Percentiles rank a stretch among this genome's conserved stretches.
These are phyloP conservation scores for Entoloma clypeatum DNA, from an alignment of 1,284 basidiomycete genomes.

Conservation along the genomic window DNA sequence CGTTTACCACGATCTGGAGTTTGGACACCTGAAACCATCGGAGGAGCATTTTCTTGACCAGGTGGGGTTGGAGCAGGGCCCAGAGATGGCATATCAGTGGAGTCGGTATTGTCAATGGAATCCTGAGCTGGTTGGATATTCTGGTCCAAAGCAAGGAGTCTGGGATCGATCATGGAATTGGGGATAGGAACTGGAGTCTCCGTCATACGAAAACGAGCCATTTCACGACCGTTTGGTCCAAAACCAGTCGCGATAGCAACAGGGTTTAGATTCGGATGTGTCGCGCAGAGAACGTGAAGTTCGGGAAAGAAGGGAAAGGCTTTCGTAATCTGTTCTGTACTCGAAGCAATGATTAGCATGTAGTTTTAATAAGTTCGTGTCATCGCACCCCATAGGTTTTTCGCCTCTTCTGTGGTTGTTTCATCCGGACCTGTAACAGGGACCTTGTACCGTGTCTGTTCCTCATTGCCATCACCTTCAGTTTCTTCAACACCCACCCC, in stretches of 20 bases:
- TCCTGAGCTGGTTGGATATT: not conserved
- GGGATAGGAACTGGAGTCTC: not conserved
- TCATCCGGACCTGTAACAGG: conserved; percentile 4
- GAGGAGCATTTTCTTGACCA: not conserved
- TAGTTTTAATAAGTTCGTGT: not conserved
- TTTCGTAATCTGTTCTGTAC: conserved; percentile 17
- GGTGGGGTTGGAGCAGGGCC: not conserved
- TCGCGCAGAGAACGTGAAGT: conserved; percentile 14
- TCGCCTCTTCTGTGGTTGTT: conserved; percentile 1
- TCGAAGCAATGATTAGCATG: not conserved
- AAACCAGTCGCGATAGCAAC: conserved; percentile 19
- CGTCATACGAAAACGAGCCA: conserved; percentile 1
- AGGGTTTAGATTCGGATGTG: conserved; percentile 16
- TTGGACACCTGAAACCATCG: not conserved
- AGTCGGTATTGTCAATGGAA: not conserved
- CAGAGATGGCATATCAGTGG: not conserved
- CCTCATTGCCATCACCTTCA: not conserved
- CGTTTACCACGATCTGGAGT: not conserved
- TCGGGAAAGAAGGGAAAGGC: conserved; percentile 19
- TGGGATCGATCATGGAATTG: not conserved
- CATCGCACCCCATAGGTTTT: conserved; percentile 13
- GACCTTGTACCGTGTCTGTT: not conserved
- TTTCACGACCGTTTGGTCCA: conserved; percentile 15
- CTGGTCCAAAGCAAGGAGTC: not conserved
- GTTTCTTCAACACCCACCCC: not conserved